Percentiles rank a stretch among this genome's conserved stretches.
phyloP scores from a whole-genome alignment of 2,329 filamentous ascomycete species.

The Blastomyces parvus region DNA sequence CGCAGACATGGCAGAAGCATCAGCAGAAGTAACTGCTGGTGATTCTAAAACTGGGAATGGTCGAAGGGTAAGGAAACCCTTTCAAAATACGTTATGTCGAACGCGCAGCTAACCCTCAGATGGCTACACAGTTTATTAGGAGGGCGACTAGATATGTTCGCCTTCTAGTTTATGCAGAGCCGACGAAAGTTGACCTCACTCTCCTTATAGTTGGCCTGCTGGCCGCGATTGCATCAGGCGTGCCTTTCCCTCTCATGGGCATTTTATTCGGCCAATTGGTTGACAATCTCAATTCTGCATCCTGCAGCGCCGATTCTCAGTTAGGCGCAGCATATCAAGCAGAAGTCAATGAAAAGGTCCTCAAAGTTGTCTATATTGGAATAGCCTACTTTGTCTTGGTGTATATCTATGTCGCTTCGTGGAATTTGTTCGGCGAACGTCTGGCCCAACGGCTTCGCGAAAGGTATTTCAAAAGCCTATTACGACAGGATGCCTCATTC shows the following conservation, averaged over 20 bases:
- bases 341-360: conserved; percentile 45
- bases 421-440: conserved; percentile 50
- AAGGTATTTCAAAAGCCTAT: conserved; percentile 46
- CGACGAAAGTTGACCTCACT: conserved; percentile 14
- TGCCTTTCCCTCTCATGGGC: conserved; percentile 26
- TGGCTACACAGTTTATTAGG: background rate
- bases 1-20: background rate
- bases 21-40: background rate
- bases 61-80: background rate
- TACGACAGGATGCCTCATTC: conserved; percentile 46
- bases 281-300: conserved; percentile 23
- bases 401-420: conserved; percentile 51
- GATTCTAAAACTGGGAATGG: background rate
- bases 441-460: conserved; percentile 50
- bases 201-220: conserved; percentile 19
- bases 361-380: conserved; percentile 48
- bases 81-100: background rate
- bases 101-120: background rate
- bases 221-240: conserved; percentile 23
- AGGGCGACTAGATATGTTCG: conserved; percentile 12
- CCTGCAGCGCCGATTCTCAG: conserved; percentile 12
- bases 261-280: conserved; percentile 27
- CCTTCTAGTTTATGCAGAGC: conserved; percentile 16
- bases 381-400: conserved; percentile 50
- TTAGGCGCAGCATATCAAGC: conserved; percentile 26